These are phyloP conservation scores for Penicillium cataractarum DNA, from an alignment of 495 filamentous ascomycete species.

Conservation along the genomic window DNA sequence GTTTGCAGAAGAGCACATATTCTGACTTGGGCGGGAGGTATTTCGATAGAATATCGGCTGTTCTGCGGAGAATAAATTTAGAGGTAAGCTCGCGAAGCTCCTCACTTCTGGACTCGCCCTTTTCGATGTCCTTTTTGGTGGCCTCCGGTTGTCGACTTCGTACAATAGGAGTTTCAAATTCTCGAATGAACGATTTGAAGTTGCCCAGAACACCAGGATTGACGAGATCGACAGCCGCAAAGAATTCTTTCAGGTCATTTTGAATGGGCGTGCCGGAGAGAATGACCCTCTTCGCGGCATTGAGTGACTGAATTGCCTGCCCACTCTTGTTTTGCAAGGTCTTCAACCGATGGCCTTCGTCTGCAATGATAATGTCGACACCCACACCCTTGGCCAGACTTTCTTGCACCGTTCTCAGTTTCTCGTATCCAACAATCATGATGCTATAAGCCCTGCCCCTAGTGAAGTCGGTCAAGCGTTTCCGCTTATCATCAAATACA, in stretches of 20 bases:
- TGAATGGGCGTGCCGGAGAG: constrained; percentile 80
- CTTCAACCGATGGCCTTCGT: constrained; percentile 82
- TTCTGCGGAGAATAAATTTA: constrained; percentile 75
- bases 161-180: constrained; percentile 75
- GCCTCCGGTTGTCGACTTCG: constrained; percentile 74
- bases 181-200: constrained; percentile 68
- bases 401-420: constrained; percentile 68
- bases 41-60: constrained; percentile 71
- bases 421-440: constrained; percentile 87
- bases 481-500: constrained; percentile 68
- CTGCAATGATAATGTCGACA: constrained; percentile 78
- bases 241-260: constrained; percentile 81
- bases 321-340: constrained; percentile 82
- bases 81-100: constrained; percentile 70
- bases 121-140: constrained; percentile 66
- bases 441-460: constrained; percentile 73
- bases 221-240: constrained; percentile 77
- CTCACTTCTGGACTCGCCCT: constrained; percentile 68
- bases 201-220: constrained; percentile 74
- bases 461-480: constrained; percentile 73
- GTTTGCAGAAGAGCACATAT: constrained; percentile 76
- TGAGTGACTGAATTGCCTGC: constrained; percentile 71
- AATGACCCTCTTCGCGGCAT: constrained; percentile 68
- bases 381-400: constrained; percentile 65
- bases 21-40: constrained; percentile 80